These are phyloP conservation scores for Penicillium glabrum DNA, from an alignment of 2,329 filamentous ascomycete genomes.

Conservation along the genomic window DNA sequence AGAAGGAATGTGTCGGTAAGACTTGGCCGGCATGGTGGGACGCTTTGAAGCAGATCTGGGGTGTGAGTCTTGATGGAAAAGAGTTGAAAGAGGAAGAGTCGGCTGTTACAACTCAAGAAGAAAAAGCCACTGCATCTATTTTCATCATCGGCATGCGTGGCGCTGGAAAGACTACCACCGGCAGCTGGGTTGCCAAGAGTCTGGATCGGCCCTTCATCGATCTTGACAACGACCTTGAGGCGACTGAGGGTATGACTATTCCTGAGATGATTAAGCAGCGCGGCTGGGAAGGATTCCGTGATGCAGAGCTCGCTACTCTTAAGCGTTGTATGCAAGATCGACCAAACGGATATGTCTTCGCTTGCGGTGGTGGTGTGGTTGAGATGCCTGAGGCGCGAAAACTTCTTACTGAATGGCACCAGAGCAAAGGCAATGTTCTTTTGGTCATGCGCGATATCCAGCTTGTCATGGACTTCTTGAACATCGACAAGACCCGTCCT, in stretches of 20 bases:
- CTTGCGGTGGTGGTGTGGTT: conserved; percentile 90
- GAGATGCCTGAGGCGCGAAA: conserved; percentile 79
- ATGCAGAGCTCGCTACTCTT: conserved; percentile 73
- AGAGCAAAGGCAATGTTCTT: conserved; percentile 77
- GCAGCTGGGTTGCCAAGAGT: conserved; percentile 76
- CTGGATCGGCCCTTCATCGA: conserved; percentile 79
- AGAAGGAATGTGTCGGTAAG: conserved; percentile 92
- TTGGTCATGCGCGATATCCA: conserved; percentile 85
- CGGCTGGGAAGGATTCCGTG: conserved; percentile 88
- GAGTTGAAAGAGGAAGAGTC: conserved; percentile 52
- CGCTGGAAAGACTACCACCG: conserved; percentile 92
- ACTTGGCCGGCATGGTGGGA: conserved; percentile 99
- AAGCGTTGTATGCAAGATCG: conserved; percentile 72
- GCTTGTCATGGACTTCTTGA: conserved; percentile 83
- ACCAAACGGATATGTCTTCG: conserved; percentile 76
- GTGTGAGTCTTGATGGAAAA: conserved; percentile 72
- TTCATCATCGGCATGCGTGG: conserved; percentile 98
- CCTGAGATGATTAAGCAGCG: conserved; percentile 76
- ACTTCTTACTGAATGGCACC: conserved; percentile 70
- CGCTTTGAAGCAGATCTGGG: conserved; percentile 74
- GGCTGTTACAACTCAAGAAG: conserved; percentile 37
- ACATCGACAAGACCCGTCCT: conserved; percentile 83
- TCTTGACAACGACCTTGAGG: conserved; percentile 83
- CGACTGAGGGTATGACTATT: conserved; percentile 70
- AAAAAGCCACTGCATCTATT: conserved; percentile 63